phyloP scores from a whole-genome alignment of 2,329 filamentous ascomycete species.

The Ceratocystis eucalypticola region DNA sequence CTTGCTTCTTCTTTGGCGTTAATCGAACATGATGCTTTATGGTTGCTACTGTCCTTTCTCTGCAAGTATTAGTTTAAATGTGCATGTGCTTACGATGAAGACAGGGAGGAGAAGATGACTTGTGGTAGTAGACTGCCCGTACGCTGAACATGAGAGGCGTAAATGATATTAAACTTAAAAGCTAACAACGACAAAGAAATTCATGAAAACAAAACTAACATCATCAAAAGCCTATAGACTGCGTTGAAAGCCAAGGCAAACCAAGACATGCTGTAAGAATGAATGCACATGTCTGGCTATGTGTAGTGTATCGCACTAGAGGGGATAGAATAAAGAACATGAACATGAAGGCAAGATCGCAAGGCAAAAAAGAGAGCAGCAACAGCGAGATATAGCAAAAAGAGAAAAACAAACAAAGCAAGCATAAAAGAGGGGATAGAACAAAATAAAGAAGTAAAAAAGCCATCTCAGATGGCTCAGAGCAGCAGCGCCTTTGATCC shows the following conservation, averaged over 20 bases:
- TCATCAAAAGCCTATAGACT: not conserved
- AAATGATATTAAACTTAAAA: conserved; percentile 8
- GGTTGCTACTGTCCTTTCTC: no score
- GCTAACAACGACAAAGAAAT: conserved; percentile 14
- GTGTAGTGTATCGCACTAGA: not conserved
- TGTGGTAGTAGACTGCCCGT: no score
- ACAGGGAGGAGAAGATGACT: no score
- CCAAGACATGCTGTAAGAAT: not conserved
- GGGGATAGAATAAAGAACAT: not conserved
- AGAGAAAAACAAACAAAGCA: not conserved
- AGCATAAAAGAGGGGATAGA: conserved; percentile 18
- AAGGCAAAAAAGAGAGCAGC: not conserved
- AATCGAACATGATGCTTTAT: no score
- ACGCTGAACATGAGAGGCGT: conserved; percentile 14
- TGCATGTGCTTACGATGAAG: no score
- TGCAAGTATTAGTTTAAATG: no score
- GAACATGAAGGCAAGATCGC: not conserved
- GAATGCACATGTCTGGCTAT: no score
- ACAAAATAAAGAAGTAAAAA: not conserved
- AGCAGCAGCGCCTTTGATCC: not conserved
- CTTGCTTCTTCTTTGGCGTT: no score
- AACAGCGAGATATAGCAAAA: not conserved
- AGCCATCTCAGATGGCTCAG: not conserved
- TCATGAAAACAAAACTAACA: conserved; percentile 14
- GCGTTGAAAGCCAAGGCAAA: not conserved